Evolutionary conservation across 1,139 yeast species (phyloP), one percentile per base, ranked within the genome.

Genomic region (Nakaseomyces sp.): DNA sequence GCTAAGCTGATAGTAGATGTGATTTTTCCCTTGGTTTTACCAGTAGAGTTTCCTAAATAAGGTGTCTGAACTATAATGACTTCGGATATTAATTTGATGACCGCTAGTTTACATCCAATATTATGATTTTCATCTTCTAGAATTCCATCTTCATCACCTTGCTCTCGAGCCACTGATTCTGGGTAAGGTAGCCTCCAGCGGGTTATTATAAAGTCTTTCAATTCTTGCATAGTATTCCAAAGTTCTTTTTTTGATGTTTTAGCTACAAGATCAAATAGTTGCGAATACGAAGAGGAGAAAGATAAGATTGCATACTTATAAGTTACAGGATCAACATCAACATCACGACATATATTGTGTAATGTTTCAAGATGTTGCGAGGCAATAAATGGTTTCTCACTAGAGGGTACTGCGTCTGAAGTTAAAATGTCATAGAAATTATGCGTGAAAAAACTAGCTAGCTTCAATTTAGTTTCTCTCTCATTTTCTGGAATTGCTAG

Each of bases 21-120:
- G 42, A 24, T 45, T 44, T 22, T 45, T 45, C 19, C 16, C 26
- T 37, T 54, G 57, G 40, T 47, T 57, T 6, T 45, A 33, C 5
- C 32, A 41, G 28, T 3, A 19, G 43, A 35, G 22, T 13, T 13
- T 12, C 42, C 30, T 15, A 35, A 16, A 20, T 40, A 20, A 3
- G 49, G 38, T 31, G 84, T 72, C 55, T 89, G 96, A 24, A 78
- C 76, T 45, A 78, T 77, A 32, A 89, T 77, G 2, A 87, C 76
- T 42, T 77, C 75, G 45, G 84, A 77, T 7, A 87, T 75, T 50
- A 89, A 80, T 62, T 83, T 86, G 44, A 83, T 68, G 24, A 85
- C 69, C 37, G 89, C 82, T 22, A 85, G 66, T 59, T 77, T 79
- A 39, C 79, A 68, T 16, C 75, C 77, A 35, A 78, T 60, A 40